A percentile compares a stretch with the other conserved stretches of the same genome.
These are phyloP conservation scores for Scheffersomyces illinoinensis DNA, from an alignment of 1,139 yeast genomes.

Conservation along the genomic window DNA sequence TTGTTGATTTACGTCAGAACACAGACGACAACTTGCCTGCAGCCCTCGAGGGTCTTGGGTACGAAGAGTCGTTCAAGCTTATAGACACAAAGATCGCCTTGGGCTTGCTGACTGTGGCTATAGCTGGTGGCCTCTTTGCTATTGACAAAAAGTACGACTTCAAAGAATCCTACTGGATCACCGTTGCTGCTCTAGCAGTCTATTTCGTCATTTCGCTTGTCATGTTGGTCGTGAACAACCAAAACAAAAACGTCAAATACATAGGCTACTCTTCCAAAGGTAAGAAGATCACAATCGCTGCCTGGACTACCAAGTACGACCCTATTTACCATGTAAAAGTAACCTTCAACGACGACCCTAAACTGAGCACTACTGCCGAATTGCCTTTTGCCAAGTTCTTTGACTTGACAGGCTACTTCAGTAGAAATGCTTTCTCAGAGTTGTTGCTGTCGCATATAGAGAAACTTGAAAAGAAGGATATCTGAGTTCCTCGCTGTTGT, in stretches of 20 bases:
- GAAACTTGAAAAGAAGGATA: constrained; percentile 8
- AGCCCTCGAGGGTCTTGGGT: constrained; percentile 58
- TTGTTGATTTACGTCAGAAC: constrained; percentile 47
- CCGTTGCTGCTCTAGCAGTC: constrained; percentile 43
- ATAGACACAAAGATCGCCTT: constrained; percentile 66
- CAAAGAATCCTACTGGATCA: constrained; percentile 34
- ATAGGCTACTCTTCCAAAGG: constrained; percentile 48
- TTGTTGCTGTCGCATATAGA: constrained; percentile 30
- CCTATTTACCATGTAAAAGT: constrained; percentile 44
- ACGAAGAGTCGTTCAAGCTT: constrained; percentile 55
- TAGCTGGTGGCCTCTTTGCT: constrained; percentile 66
- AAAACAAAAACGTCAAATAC: constrained; percentile 60
- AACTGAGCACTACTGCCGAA: constrained; percentile 16
- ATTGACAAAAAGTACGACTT: constrained; percentile 64
- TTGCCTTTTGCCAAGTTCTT: constrained; percentile 47
- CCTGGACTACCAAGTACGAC: constrained; percentile 42
- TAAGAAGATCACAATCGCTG: constrained; percentile 36
- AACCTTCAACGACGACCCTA: constrained; percentile 25
- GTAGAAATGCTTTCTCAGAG: constrained; percentile 37
- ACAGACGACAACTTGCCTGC: constrained; percentile 50
- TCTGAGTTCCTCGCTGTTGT: background rate
- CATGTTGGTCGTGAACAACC: constrained; percentile 49
- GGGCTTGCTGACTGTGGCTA: constrained; percentile 65
- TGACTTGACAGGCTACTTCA: constrained; percentile 49
- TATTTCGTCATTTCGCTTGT: constrained; percentile 55